Evolutionary conservation across 139 green algal genomes (phyloP).

Genomic region (Tetraselmis chui): DNA sequence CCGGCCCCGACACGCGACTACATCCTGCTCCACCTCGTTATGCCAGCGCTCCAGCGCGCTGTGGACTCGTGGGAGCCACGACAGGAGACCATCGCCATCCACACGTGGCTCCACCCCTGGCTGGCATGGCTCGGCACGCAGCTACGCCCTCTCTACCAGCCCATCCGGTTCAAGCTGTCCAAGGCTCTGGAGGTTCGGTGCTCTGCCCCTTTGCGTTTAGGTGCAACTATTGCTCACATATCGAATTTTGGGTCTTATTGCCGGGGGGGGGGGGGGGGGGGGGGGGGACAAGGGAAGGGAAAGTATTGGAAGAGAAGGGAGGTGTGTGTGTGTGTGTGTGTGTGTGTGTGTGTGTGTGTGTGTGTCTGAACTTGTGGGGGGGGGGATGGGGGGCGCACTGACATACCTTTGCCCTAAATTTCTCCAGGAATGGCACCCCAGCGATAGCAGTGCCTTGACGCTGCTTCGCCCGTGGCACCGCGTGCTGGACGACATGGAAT

Average conservation of each 20-base stretch:
- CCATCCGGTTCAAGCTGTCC: slow-evolving; percentile 73
- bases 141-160: slow-evolving; percentile 77
- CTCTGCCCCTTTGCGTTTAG: too few species aligned
- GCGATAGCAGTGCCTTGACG: slow-evolving; percentile 59
- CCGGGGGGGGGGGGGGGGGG: too few species aligned
- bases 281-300: too few species aligned
- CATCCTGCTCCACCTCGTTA: slow-evolving; percentile 68
- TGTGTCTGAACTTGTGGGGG: slow-evolving; percentile 5
- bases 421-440: slow-evolving; percentile 74
- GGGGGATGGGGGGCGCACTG: too few species aligned
- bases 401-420: slow-evolving; percentile 25
- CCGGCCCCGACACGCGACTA: slow-evolving; percentile 32
- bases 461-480: slow-evolving; percentile 82
- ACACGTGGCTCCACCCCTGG: slow-evolving; percentile 97
- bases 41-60: slow-evolving; percentile 71
- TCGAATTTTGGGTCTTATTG: too few species aligned
- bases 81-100: slow-evolving; percentile 73
- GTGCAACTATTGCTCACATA: too few species aligned
- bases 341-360: background rate
- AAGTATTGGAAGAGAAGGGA: too few species aligned
- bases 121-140: slow-evolving; percentile 66
- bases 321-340: too few species aligned
- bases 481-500: slow-evolving; percentile 70
- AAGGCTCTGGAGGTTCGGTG: slow-evolving; percentile 51
- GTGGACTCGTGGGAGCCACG: slow-evolving; percentile 84